Percentiles rank a stretch among this genome's conserved stretches.
These are phyloP conservation scores for Dichotomocladium elegans DNA, from an alignment of 371 early-diverging fungal species.

Conservation along the genomic window DNA sequence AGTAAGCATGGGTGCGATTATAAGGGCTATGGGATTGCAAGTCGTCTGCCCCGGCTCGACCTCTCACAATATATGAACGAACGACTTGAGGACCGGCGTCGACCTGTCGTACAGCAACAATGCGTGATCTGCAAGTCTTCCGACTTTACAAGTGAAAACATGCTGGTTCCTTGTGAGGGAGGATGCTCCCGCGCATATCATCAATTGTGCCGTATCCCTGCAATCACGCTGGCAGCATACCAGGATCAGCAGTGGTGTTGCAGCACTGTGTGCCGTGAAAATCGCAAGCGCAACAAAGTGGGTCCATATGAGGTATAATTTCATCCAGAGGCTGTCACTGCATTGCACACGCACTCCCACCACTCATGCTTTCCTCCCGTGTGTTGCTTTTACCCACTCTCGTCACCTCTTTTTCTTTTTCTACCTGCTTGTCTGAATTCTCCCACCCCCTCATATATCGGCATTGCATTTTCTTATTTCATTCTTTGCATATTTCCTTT, in stretches of 20 bases:
- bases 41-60: slow-evolving; percentile 32
- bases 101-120: slow-evolving; percentile 35
- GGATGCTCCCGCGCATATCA: slow-evolving; percentile 38
- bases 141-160: slow-evolving; percentile 12
- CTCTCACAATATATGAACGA: slow-evolving; percentile 28
- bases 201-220: slow-evolving; percentile 11
- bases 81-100: slow-evolving; percentile 22
- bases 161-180: slow-evolving; percentile 24
- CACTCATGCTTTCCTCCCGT: no score
- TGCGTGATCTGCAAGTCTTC: slow-evolving; percentile 27
- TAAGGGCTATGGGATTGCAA: slow-evolving; percentile 38
- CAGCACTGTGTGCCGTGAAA: slow-evolving; percentile 20
- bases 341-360: no score
- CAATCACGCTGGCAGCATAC: not conserved
- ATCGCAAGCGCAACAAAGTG: slow-evolving; percentile 17
- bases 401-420: no score
- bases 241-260: slow-evolving; percentile 20
- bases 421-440: no score
- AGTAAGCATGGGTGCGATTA: slow-evolving; percentile 45
- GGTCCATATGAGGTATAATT: slow-evolving; percentile 13
- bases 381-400: no score
- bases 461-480: no score
- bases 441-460: no score
- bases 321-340: no score
- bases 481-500: no score